These are phyloP conservation scores for Allium fistulosum DNA, from an alignment of 106 monocot genomes.

Conservation along the genomic window DNA sequence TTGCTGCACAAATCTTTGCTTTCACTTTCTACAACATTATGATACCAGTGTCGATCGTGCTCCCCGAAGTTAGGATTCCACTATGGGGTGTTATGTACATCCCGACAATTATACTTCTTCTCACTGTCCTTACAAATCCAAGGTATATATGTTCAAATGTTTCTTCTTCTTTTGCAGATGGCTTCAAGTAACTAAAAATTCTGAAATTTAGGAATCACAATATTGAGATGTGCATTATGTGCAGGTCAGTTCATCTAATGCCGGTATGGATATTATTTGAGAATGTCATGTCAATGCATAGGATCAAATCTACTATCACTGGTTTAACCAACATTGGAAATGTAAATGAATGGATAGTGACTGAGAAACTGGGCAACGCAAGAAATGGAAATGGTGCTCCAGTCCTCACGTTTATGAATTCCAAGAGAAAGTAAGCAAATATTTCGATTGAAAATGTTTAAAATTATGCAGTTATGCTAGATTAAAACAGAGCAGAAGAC, in stretches of 20 bases:
- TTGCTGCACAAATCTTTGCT: constrained; percentile 24
- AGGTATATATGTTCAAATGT: constrained; percentile 6
- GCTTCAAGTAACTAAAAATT: neutral
- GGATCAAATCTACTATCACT: constrained; percentile 25
- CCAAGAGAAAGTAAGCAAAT: neutral
- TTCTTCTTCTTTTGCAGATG: neutral
- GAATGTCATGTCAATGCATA: constrained; percentile 35
- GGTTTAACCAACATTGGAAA: constrained; percentile 28
- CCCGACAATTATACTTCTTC: constrained; percentile 28
- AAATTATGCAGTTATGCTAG: neutral
- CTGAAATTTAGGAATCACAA: too few relatives aligned
- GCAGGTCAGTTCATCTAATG: constrained; percentile 24
- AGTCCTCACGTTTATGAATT: constrained; percentile 3
- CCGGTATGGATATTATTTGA: constrained; percentile 23
- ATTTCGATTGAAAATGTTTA: neutral
- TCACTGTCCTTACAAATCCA: constrained; percentile 34
- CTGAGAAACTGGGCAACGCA: constrained; percentile 34
- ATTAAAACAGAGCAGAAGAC: too few relatives aligned
- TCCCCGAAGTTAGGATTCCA: constrained; percentile 36
- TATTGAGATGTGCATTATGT: neutral
- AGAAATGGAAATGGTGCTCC: constrained; percentile 20
- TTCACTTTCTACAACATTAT: constrained; percentile 40
- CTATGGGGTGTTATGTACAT: constrained; percentile 45
- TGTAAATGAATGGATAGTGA: constrained; percentile 45
- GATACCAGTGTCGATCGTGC: constrained; percentile 25